phyloP scores from a whole-genome alignment of 148 eudicot species.

The Simmondsia chinensis region DNA sequence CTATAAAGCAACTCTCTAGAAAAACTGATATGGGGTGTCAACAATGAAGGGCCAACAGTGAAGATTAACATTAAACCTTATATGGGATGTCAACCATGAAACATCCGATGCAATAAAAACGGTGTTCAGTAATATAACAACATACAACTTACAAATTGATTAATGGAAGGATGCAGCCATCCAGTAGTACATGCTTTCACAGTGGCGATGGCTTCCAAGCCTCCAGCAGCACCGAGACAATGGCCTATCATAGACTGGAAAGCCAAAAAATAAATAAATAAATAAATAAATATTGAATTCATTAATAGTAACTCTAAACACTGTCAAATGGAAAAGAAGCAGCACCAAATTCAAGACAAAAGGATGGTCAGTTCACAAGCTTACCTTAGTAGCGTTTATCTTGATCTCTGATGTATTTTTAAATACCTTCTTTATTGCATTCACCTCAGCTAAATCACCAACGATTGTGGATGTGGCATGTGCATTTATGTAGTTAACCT shows the following conservation, averaged over 20 bases:
- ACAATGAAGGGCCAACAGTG: too few relatives aligned
- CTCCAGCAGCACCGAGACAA: slow-evolving; percentile 98
- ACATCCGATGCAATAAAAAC: too few relatives aligned
- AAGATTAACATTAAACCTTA: too few relatives aligned
- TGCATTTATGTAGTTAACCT: slow-evolving; percentile 96
- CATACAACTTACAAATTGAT: slow-evolving; percentile 90
- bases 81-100: background rate
- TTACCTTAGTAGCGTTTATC: slow-evolving; percentile 84
- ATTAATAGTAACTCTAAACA: background rate
- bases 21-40: too few relatives aligned
- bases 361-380: slow-evolving; percentile 3
- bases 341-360: too few relatives aligned
- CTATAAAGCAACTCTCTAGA: too few relatives aligned
- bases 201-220: slow-evolving; percentile 93
- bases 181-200: slow-evolving; percentile 82
- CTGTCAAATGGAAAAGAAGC: slow-evolving; percentile 1
- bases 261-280: background rate
- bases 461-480: slow-evolving; percentile 96
- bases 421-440: slow-evolving; percentile 91
- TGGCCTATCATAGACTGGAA: slow-evolving; percentile 96
- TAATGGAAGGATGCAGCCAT: slow-evolving; percentile 94
- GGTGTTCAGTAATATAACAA: too few relatives aligned
- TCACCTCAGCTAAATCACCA: slow-evolving; percentile 94
- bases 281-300: background rate
- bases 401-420: slow-evolving; percentile 82